phyloP scores from a whole-genome alignment of 148 eudicot species.

The Agrostemma githago region DNA sequence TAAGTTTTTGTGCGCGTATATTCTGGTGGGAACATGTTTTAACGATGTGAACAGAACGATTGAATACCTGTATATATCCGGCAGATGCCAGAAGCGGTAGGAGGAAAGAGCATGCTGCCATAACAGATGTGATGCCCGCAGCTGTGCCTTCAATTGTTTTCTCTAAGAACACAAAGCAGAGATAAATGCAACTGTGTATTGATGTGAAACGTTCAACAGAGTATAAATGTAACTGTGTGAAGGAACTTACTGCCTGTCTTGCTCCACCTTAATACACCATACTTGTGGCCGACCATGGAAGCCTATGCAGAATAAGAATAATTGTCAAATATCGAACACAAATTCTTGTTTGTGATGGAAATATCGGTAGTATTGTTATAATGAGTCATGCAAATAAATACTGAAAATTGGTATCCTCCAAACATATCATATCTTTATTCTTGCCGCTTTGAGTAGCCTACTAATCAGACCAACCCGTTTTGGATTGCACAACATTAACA shows the following conservation, averaged over 20 bases:
- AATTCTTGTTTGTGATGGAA: no score
- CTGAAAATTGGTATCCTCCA: neutral
- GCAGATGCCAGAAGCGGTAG: constrained; percentile 81
- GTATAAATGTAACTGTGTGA: neutral
- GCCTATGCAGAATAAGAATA: constrained; percentile 46
- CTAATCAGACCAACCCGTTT: neutral
- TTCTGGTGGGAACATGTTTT: neutral
- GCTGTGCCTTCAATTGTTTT: constrained; percentile 97
- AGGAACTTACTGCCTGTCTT: constrained; percentile 76
- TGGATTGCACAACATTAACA: neutral
- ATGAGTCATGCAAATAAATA: neutral
- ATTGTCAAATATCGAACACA: neutral
- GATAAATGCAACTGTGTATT: neutral
- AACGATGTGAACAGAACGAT: neutral
- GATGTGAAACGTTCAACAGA: neutral
- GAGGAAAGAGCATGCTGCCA: constrained; percentile 75
- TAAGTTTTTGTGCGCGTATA: neutral
- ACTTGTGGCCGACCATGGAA: constrained; percentile 95
- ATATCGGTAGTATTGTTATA: no score
- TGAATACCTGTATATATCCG: constrained; percentile 52
- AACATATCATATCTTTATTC: no score
- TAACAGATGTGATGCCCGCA: constrained; percentile 93
- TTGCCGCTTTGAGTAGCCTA: neutral
- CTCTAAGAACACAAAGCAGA: constrained; percentile 38
- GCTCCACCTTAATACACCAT: constrained; percentile 94